Percentiles rank a stretch among this genome's conserved stretches.
These are phyloP conservation scores for Candida piceae DNA, from an alignment of 805 yeast genomes.

Conservation along the genomic window DNA sequence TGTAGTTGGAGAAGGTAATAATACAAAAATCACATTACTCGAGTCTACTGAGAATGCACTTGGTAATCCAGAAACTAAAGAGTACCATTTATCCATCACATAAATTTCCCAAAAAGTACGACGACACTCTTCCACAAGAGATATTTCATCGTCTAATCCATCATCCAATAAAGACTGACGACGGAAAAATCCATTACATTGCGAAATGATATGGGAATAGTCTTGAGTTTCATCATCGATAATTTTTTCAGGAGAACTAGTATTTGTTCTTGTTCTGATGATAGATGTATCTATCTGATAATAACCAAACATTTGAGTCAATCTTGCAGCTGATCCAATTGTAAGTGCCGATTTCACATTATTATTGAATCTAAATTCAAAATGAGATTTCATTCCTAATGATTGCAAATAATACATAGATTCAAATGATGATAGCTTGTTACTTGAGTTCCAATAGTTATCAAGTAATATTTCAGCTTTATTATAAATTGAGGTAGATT, in stretches of 20 bases:
- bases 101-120: constrained; percentile 30
- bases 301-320: constrained; percentile 26
- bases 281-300: constrained; percentile 27
- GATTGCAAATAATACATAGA: constrained; percentile 23
- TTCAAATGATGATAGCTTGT: constrained; percentile 13
- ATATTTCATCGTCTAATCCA: constrained; percentile 20
- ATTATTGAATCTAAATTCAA: constrained; percentile 24
- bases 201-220: not conserved
- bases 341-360: constrained; percentile 26
- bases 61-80: constrained; percentile 29
- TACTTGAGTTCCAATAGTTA: constrained; percentile 15
- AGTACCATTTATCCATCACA: constrained; percentile 27
- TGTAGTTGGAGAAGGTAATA: constrained; percentile 28
- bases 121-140: constrained; percentile 26
- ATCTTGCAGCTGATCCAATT: constrained; percentile 21
- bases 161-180: constrained; percentile 12
- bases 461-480: constrained; percentile 12
- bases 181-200: not conserved
- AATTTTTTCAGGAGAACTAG: not conserved
- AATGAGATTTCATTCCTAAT: constrained; percentile 19
- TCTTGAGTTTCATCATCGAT: constrained; percentile 1
- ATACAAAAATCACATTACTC: constrained; percentile 24
- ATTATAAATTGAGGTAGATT: constrained; percentile 16
- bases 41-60: constrained; percentile 25
- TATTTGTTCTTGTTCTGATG: not conserved